These are phyloP conservation scores for Alectoria sarmentosa DNA, from an alignment of 495 filamentous ascomycete genomes.

Conservation along the genomic window DNA sequence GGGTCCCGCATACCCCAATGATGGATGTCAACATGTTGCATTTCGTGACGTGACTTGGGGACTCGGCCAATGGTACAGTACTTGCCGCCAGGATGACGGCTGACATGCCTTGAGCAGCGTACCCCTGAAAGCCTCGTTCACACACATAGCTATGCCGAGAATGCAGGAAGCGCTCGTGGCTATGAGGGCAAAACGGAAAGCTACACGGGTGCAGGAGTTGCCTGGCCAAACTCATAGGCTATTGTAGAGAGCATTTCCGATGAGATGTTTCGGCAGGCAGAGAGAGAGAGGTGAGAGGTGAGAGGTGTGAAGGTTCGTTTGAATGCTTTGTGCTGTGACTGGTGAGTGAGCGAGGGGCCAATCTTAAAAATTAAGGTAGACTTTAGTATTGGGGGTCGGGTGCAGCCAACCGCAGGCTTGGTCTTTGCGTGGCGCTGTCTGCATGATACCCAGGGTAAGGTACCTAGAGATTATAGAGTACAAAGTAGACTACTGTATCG, in stretches of 20 bases:
- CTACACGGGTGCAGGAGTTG: background rate
- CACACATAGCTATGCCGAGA: background rate
- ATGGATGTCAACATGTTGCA: background rate
- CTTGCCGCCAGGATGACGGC: too few relatives aligned
- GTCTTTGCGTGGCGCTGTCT: background rate
- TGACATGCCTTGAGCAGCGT: background rate
- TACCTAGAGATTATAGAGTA: too few relatives aligned
- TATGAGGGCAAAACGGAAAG: background rate
- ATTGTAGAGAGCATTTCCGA: background rate
- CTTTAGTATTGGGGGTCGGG: too few relatives aligned
- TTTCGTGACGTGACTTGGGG: background rate
- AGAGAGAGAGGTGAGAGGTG: too few relatives aligned
- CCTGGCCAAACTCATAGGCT: background rate
- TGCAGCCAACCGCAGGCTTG: conserved; percentile 1
- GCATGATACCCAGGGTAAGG: too few relatives aligned
- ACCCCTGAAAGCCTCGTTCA: background rate
- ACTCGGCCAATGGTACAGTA: background rate
- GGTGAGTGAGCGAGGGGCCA: background rate
- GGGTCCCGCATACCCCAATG: background rate
- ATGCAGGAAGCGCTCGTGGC: background rate
- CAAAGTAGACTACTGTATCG: too few relatives aligned
- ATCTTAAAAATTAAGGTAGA: background rate
- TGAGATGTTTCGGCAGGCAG: background rate
- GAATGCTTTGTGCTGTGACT: too few relatives aligned
- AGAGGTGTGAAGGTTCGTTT: background rate